A percentile compares a stretch with the other conserved stretches of the same genome.
phyloP scores from a whole-genome alignment of 1,284 basidiomycete species.

The Ceratobasidium sp. region DNA sequence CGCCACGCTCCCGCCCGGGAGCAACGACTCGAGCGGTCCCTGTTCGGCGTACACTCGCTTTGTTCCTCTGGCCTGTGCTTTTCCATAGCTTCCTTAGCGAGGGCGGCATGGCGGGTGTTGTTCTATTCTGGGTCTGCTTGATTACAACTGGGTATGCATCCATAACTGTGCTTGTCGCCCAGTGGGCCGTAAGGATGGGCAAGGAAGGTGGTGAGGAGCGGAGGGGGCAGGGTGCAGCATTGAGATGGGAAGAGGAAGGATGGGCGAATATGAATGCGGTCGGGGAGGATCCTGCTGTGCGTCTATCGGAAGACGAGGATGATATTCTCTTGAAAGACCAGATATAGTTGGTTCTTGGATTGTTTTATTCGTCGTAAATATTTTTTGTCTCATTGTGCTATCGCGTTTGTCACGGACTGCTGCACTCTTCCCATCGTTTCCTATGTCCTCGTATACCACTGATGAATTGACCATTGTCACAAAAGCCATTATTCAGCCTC shows the following conservation, averaged over 20 bases:
- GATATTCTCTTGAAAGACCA: constrained; percentile 25
- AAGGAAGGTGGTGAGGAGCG: constrained; percentile 4
- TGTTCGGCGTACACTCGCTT: constrained; percentile 16
- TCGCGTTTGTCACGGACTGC: background rate
- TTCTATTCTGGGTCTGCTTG: constrained; percentile 34
- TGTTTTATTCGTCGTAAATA: background rate
- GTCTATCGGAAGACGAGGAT: constrained; percentile 5
- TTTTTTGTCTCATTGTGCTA: constrained; percentile 1
- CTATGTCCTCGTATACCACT: background rate
- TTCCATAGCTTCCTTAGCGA: constrained; percentile 19
- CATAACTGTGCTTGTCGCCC: constrained; percentile 24
- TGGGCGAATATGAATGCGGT: constrained; percentile 34
- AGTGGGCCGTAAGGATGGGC: constrained; percentile 5
- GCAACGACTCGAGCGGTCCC: constrained; percentile 22
- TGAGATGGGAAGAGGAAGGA: constrained; percentile 37
- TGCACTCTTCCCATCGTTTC: constrained; percentile 25
- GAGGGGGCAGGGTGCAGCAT: constrained; percentile 23
- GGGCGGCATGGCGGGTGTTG: constrained; percentile 35
- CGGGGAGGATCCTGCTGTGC: background rate
- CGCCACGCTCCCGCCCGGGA: background rate
- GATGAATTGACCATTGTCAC: constrained; percentile 4
- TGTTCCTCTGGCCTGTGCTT: constrained; percentile 39
- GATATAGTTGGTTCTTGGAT: background rate
- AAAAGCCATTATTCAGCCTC: background rate
- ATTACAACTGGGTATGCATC: constrained; percentile 31